phyloP scores from a whole-genome alignment of 2,329 filamentous ascomycete species.

The Pseudogymnoascus sp. region DNA sequence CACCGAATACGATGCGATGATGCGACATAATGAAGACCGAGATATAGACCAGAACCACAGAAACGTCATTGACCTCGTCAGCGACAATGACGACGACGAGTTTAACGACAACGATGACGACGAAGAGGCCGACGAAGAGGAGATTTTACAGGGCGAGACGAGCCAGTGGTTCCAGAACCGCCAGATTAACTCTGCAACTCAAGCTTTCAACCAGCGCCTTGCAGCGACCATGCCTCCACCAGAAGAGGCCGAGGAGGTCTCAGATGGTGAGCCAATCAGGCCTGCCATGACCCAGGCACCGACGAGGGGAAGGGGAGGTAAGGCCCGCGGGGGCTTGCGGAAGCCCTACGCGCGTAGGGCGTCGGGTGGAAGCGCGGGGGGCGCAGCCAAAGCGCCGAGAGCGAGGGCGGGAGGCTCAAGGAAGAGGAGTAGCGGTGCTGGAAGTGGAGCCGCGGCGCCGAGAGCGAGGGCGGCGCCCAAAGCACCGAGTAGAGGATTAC shows the following conservation, averaged over 20 bases:
- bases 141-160: neutral
- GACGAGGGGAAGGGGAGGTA: neutral
- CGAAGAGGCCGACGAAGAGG: neutral
- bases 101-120: constrained; percentile 18
- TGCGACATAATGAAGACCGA: constrained; percentile 26
- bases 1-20: constrained; percentile 43
- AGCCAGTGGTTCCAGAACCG: neutral
- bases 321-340: neutral
- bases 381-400: neutral
- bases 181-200: neutral
- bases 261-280: neutral
- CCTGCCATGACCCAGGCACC: neutral
- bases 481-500: neutral
- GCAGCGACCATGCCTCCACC: neutral
- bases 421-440: neutral
- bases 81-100: constrained; percentile 28
- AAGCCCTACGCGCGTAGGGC: neutral
- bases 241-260: neutral
- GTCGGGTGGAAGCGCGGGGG: neutral
- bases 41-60: constrained; percentile 28
- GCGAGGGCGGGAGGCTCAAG: neutral
- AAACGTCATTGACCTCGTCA: constrained; percentile 50
- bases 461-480: neutral
- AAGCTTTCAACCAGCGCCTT: constrained; percentile 3
- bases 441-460: neutral